phyloP scores from a whole-genome alignment of 768 basidiomycete species.

The Cyathus striatus region DNA sequence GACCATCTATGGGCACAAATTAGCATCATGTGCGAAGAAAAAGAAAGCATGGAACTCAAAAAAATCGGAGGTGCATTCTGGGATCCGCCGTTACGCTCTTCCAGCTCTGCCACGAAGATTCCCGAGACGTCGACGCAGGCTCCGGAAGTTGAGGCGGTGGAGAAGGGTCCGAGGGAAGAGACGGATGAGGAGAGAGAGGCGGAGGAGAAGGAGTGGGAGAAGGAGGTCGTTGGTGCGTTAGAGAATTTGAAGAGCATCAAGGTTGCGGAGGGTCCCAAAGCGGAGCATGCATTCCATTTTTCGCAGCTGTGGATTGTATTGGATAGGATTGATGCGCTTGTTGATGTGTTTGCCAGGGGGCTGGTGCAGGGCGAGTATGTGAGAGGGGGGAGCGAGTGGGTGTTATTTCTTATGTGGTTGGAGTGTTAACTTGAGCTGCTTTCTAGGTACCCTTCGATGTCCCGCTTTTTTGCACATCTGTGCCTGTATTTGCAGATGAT shows the following conservation, averaged over 20 bases:
- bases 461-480: slow-evolving; percentile 91
- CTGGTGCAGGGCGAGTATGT: slow-evolving; percentile 47
- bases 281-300: slow-evolving; percentile 75
- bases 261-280: slow-evolving; percentile 63
- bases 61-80: slow-evolving; percentile 78
- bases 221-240: slow-evolving; percentile 54
- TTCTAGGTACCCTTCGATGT: slow-evolving; percentile 71
- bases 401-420: slow-evolving; percentile 4
- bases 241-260: slow-evolving; percentile 50
- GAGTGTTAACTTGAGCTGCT: no score
- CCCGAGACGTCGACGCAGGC: no score
- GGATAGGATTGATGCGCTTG: slow-evolving; percentile 57
- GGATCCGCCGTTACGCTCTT: no score
- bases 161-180: slow-evolving; percentile 26
- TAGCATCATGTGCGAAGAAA: slow-evolving; percentile 76
- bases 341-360: slow-evolving; percentile 64
- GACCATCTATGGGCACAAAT: slow-evolving; percentile 94
- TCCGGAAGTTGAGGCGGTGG: no score
- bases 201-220: slow-evolving; percentile 62
- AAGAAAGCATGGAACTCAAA: slow-evolving; percentile 63
- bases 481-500: slow-evolving; percentile 87
- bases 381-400: slow-evolving; percentile 52
- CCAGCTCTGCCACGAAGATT: no score
- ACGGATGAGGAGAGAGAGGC: slow-evolving; percentile 23
- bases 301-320: slow-evolving; percentile 80